Evolutionary conservation across 2,329 filamentous ascomycete species (phyloP), one percentile per base, ranked within the genome.

Genomic region (Kalmusia sp.): DNA sequence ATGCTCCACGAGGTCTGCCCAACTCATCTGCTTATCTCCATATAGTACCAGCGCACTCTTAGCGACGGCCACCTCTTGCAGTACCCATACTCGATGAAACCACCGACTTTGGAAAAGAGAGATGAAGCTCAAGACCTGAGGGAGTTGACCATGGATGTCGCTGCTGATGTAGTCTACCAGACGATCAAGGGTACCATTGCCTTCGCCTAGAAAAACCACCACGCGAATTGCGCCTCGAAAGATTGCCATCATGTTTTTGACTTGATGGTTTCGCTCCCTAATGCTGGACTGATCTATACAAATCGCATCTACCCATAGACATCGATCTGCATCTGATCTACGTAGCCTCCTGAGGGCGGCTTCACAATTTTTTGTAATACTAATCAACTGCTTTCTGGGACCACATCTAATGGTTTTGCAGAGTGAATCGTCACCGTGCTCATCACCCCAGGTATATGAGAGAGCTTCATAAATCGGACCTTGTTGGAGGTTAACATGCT

Each of bases 51-150:
- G 17, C 5, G 39, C 52, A 17, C n/a, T 12, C 17, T 24, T 38
- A 7, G 52, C 40, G n/a, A 55, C 25, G 9, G 48, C 39, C 5
- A 52, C 19, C 21, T 56, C 53, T 28, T 52, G 49, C 9, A 54
- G 17, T n/a, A 57, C 46, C 51, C 51, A 57, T 5, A 53, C 39
- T 3, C 54, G 54, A 27, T 31, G 9, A 22, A 57, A 53, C 51
- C 45, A 56, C 21, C 39, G 22, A 21, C 8, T 21, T 24, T 21
- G 35, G 17, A 39, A 39, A 3, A 39, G 35, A 14, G 35, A 6
- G 4, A 19, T 19, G 22, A 39, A 39, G 35, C 14, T 24, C 8
- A 39, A 17, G 6, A 39, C 17, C 22, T 39, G 4, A 5, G 35
- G 35, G 5, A 39, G 35, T 21, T 39, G 35, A 15, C 35, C 35